Conservation (phyloP, 2,329 filamentous ascomycete genomes). For the Claviceps monticola region DNA sequence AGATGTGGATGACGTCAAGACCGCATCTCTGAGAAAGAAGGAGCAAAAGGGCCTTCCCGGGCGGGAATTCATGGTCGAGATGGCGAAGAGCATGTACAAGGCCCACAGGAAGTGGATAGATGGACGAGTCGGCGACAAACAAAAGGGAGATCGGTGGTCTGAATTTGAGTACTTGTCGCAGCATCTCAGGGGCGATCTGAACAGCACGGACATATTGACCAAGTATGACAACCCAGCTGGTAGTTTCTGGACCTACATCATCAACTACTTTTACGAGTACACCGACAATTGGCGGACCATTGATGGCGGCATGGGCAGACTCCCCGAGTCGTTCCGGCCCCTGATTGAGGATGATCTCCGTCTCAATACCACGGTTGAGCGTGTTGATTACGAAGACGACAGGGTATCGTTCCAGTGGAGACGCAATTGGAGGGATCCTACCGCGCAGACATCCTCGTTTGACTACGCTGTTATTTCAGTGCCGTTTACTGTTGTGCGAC, state of each 20-base stretch:
- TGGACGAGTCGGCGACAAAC: conserved; percentile 25
- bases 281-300: conserved; percentile 13
- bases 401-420: conserved; percentile 45
- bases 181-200: conserved; percentile 36
- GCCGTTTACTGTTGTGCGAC: conserved; percentile 50
- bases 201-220: conserved; percentile 33
- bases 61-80: conserved; percentile 20
- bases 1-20: conserved; percentile 17
- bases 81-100: conserved; percentile 30
- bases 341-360: conserved; percentile 44
- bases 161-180: conserved; percentile 51
- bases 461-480: conserved; percentile 53
- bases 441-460: conserved; percentile 35
- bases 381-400: conserved; percentile 30
- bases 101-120: conserved; percentile 25
- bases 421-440: conserved; percentile 23
- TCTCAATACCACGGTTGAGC: conserved; percentile 42
- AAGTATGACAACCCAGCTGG: conserved; percentile 20
- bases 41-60: conserved; percentile 22
- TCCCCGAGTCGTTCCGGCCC: conserved; percentile 46
- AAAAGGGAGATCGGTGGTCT: conserved; percentile 46
- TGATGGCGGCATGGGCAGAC: conserved; percentile 4
- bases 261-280: conserved; percentile 4
- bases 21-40: conserved; percentile 20
- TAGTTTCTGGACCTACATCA: conserved; percentile 31